Evolutionary conservation across 192 early-diverging fungal genomes (phyloP).

Genomic region (Entomortierella chlamydospora): DNA sequence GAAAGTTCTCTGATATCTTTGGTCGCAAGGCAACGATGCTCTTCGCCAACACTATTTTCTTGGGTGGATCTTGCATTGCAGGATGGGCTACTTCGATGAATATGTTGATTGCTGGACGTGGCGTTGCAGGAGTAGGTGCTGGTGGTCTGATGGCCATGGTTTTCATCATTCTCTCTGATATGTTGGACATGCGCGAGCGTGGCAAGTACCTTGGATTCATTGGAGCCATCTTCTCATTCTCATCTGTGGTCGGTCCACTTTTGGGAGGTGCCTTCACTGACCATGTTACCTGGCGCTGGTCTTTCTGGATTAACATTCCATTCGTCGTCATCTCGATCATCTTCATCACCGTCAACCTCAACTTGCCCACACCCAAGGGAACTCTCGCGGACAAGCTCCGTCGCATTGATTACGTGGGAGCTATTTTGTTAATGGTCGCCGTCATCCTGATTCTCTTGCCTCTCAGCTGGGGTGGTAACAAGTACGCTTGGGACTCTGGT

Average conservation of each 20-base stretch:
- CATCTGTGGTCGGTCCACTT: conserved; percentile 74
- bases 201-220: conserved; percentile 73
- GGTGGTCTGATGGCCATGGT: conserved; percentile 74
- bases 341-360: conserved; percentile 60
- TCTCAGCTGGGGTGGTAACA: conserved; percentile 71
- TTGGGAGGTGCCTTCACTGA: conserved; percentile 78
- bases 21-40: conserved; percentile 73
- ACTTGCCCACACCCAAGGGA: conserved; percentile 56
- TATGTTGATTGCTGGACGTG: conserved; percentile 74
- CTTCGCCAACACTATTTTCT: conserved; percentile 64
- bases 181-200: conserved; percentile 72
- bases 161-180: conserved; percentile 79
- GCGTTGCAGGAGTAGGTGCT: conserved; percentile 73
- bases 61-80: conserved; percentile 64
- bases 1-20: conserved; percentile 82
- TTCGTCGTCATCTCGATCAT: conserved; percentile 55
- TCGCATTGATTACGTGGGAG: conserved; percentile 71
- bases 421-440: conserved; percentile 59
- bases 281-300: conserved; percentile 77
- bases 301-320: conserved; percentile 70
- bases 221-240: conserved; percentile 68
- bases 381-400: conserved; percentile 65
- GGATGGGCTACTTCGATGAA: conserved; percentile 70
- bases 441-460: conserved; percentile 68
- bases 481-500: conserved; percentile 68